Evolutionary conservation across 2,329 filamentous ascomycete species (phyloP).

Genomic region (Epichloe bromicola): DNA sequence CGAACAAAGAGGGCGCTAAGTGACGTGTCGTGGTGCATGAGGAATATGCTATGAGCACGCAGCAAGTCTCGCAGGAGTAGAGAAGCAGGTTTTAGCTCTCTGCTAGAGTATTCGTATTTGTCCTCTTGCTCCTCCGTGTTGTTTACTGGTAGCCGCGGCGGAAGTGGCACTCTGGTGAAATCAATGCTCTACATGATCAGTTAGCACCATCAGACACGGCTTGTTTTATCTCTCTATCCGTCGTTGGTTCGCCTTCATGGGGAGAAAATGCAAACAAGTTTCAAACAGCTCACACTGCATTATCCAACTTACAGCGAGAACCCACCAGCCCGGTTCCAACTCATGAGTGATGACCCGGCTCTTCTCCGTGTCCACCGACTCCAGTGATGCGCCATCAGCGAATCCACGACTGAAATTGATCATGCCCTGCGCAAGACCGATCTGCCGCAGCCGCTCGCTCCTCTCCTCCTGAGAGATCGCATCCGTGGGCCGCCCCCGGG

Average conservation of each 20-base stretch:
- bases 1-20: slow-evolving; percentile 57
- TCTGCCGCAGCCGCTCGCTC: slow-evolving; percentile 81
- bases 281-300: neutral
- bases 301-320: slow-evolving; percentile 60
- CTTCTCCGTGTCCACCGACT: slow-evolving; percentile 84
- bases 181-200: slow-evolving; percentile 42
- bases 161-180: slow-evolving; percentile 58
- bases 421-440: slow-evolving; percentile 94
- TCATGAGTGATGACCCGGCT: slow-evolving; percentile 74
- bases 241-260: too few species aligned
- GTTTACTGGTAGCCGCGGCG: slow-evolving; percentile 34
- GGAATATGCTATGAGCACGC: slow-evolving; percentile 71
- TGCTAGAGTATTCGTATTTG: slow-evolving; percentile 67
- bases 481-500: slow-evolving; percentile 28
- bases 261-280: neutral
- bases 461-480: slow-evolving; percentile 48
- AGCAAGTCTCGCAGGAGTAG: slow-evolving; percentile 70
- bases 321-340: slow-evolving; percentile 88
- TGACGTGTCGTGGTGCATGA: slow-evolving; percentile 73
- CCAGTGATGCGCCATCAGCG: slow-evolving; percentile 60
- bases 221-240: neutral
- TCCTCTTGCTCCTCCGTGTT: slow-evolving; percentile 27
- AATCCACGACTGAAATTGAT: slow-evolving; percentile 86
- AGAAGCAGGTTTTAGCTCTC: slow-evolving; percentile 73
- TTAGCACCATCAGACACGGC: slow-evolving; percentile 1